Evolutionary conservation across 805 yeast species (phyloP), one percentile per base, ranked within the genome.

Genomic region (Kodamaea neixiangensis): DNA sequence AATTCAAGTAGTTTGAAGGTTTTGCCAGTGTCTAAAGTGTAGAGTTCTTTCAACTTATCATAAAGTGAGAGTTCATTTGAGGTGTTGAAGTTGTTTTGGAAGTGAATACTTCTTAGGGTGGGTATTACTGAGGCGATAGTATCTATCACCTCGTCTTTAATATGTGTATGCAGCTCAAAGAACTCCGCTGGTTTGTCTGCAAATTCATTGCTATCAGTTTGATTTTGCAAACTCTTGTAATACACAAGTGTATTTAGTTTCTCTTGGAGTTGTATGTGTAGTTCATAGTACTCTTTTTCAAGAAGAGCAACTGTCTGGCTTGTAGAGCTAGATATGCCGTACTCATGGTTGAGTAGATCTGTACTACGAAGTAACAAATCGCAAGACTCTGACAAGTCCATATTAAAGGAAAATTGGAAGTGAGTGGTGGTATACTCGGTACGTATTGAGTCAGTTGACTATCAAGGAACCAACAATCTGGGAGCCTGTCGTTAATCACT

Each of bases 201-300:
- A 17, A 37, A 37, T 14, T 34, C 39, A 15, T 20, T 19, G 21
- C 13, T n/a, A 1, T 18, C 21, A 18, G 7, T 17, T 17, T 29
- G 31, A 3, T 61, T 61, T 14, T 60, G 53, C 2, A 67, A 44
- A 38, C 58, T 61, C 48, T 68, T 63, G 41, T 68, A 49, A 51
- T 68, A 70, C 7, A 71, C 58, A 17, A 74, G 56, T 19, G 58
- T 48, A 52, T 70, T 59, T 25, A 72, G 47, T 44, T 61, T 60
- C 5, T 47, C 45, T 10, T 60, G 59, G 7, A 73, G 55, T 40
- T 62, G 54, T 4, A 52, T 46, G 52, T 71, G 65, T 14, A 63
- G 43, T 6, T 54, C 48, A 40, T 54, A 56, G 54, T 73, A 72
- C 45, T 61, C 58, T 6, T 41, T 35, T 50, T 72, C 76, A 15